Evolutionary conservation across 2,329 filamentous ascomycete species (phyloP).

Genomic region (Epicoccum sorghinum): DNA sequence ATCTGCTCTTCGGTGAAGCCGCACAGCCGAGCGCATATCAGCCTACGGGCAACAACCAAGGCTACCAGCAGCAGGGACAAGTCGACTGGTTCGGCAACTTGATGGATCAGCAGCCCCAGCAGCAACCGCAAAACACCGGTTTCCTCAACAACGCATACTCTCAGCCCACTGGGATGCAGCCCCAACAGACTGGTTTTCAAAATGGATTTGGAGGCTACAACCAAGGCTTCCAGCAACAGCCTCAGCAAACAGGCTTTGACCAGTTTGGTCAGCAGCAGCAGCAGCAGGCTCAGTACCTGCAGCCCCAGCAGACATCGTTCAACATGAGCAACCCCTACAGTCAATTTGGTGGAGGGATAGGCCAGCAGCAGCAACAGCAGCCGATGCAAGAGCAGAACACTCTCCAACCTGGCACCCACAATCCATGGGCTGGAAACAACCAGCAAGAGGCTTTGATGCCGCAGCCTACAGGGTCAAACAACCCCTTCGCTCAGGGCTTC

Average conservation of each 20-base stretch:
- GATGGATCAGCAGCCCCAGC: conserved; percentile 68
- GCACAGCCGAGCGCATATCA: conserved; percentile 72
- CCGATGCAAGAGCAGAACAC: conserved; percentile 64
- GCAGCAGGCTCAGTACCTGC: conserved; percentile 51
- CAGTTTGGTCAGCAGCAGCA: conserved; percentile 50
- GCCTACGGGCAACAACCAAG: conserved; percentile 90
- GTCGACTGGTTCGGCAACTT: conserved; percentile 98
- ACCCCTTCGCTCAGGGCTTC: conserved; percentile 86
- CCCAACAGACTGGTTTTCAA: conserved; percentile 68
- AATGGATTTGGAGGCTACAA: conserved; percentile 72
- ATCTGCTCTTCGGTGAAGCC: conserved; percentile 85
- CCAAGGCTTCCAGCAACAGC: conserved; percentile 49
- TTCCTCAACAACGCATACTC: conserved; percentile 72
- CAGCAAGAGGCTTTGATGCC: conserved; percentile 74
- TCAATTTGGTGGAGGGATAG: conserved; percentile 39
- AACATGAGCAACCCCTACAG: conserved; percentile 51
- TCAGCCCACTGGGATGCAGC: conserved; percentile 76
- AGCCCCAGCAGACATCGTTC: conserved; percentile 66
- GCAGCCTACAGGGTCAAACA: conserved; percentile 93
- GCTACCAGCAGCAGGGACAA: conserved; percentile 93
- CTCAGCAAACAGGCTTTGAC: conserved; percentile 74
- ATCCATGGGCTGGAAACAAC: conserved; percentile 77
- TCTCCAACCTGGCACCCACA: conserved; percentile 83
- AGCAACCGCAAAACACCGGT: conserved; percentile 68
- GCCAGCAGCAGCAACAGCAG: conserved; percentile 46